Percentiles rank a stretch among this genome's conserved stretches.
phyloP scores from a whole-genome alignment of 2,329 filamentous ascomycete genomes.

The Myotisia sp. region DNA sequence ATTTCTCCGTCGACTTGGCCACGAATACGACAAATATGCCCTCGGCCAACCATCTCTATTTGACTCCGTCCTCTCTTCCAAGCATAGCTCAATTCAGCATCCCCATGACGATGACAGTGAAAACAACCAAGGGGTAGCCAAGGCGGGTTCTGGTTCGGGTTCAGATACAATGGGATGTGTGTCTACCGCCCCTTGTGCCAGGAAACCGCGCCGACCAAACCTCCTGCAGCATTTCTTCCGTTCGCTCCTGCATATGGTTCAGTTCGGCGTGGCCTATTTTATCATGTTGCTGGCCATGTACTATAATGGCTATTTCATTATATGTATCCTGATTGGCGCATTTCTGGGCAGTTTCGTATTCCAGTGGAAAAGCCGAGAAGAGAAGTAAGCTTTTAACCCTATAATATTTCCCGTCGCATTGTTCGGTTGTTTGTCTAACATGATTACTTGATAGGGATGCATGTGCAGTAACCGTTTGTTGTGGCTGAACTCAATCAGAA shows the following conservation, averaged over 20 bases:
- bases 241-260: conserved; percentile 52
- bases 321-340: conserved; percentile 65
- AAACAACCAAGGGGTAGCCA: background rate
- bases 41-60: conserved; percentile 36
- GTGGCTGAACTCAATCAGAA: conserved; percentile 5
- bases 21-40: conserved; percentile 59
- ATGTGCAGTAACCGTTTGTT: conserved; percentile 9
- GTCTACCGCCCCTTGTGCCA: background rate
- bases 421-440: conserved; percentile 2
- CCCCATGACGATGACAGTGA: background rate
- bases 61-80: conserved; percentile 12
- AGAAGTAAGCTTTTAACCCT: conserved; percentile 13
- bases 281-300: conserved; percentile 58
- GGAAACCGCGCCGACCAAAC: conserved; percentile 38
- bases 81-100: background rate
- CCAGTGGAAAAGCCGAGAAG: conserved; percentile 44
- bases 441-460: conserved; percentile 6
- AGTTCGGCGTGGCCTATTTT: conserved; percentile 64
- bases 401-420: background rate
- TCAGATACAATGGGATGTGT: background rate
- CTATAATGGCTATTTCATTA: conserved; percentile 60
- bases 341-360: conserved; percentile 61
- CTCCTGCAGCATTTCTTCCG: conserved; percentile 52
- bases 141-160: background rate
- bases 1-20: conserved; percentile 52